Evolutionary conservation across 805 yeast genomes (phyloP), one percentile per base, ranked within the genome.

Genomic region (Candida dendrica): DNA sequence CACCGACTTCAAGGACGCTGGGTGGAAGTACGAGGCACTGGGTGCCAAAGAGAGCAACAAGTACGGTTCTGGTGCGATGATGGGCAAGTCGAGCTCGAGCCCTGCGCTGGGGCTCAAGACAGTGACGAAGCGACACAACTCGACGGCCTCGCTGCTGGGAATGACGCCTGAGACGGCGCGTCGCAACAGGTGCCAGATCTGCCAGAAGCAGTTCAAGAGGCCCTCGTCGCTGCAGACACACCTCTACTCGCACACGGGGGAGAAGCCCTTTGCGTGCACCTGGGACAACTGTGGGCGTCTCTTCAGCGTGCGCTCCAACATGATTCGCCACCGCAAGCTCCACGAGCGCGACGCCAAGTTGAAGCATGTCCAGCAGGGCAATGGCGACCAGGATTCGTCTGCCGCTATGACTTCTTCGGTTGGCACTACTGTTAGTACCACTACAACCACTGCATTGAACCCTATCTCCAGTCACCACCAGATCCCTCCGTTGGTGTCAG

Each of bases 171-270:
- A 66, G 48, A 69, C 74, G 2, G 72, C 73, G 0, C 63, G 61
- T 34, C 51, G 70, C 38, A 75, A 75, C 50, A 61, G 75, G 40
- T 68, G 72, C 44, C 63, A 58, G 14, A 71, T 79, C 15, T 87
- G 96, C 59, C 72, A 76, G 37, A 86, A 87, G 58, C 79, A 76
- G 41, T 88, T 88, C 65, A 81, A 85, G 51, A 74, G 95, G 55
- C 90, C 95, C 8, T 81, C 89, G 10, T 86, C 93, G 1, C 66
- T 87, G 42, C 82, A 80, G 47, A 87, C 90, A 4, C 96, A 88
- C 60, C 68, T 74, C 49, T 75, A 86, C 49, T 82, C 85, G 6
- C 96, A 88, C 58, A 81, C 88, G 0, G 89, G 89, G n/a, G 88
- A 80, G 53, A 81, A 81, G 49, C 89, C 89, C 8, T 82, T 77